phyloP scores from a whole-genome alignment of 306 rosid species.

The Inga oerstediana region DNA sequence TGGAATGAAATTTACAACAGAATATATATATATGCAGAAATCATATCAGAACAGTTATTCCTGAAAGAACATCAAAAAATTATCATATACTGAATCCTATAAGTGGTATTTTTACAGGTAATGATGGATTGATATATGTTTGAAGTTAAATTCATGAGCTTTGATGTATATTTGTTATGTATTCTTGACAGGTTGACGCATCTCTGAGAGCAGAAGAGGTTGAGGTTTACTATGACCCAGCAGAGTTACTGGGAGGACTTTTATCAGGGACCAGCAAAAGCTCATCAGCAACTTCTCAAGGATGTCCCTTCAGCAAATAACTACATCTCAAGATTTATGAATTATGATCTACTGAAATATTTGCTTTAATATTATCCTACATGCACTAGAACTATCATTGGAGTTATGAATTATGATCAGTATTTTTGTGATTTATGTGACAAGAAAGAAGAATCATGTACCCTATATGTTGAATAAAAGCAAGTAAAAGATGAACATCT shows the following conservation, averaged over 20 bases:
- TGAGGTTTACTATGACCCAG: conserved; percentile 72
- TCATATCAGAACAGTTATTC: background rate
- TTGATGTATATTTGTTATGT: background rate
- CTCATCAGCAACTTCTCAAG: conserved; percentile 31
- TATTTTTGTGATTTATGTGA: background rate
- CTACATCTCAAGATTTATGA: background rate
- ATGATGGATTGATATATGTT: background rate
- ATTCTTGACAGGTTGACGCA: conserved; percentile 52
- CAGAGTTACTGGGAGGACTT: conserved; percentile 71
- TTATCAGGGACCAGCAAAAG: conserved; percentile 36
- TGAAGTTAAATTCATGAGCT: conserved; percentile 10
- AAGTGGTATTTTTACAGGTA: background rate
- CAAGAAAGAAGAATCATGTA: too few species aligned
- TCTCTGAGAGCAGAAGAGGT: conserved; percentile 68
- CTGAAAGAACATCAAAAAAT: background rate
- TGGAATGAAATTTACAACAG: conserved; percentile 8
- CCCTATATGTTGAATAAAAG: background rate
- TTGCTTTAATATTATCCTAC: background rate
- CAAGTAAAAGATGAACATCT: background rate
- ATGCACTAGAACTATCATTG: background rate
- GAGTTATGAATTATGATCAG: background rate
- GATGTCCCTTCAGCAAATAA: conserved; percentile 43
- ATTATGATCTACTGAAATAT: background rate
- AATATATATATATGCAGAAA: background rate
- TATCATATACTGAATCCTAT: background rate